phyloP scores from a whole-genome alignment of 805 yeast species.

The Osmozyma mogii region DNA sequence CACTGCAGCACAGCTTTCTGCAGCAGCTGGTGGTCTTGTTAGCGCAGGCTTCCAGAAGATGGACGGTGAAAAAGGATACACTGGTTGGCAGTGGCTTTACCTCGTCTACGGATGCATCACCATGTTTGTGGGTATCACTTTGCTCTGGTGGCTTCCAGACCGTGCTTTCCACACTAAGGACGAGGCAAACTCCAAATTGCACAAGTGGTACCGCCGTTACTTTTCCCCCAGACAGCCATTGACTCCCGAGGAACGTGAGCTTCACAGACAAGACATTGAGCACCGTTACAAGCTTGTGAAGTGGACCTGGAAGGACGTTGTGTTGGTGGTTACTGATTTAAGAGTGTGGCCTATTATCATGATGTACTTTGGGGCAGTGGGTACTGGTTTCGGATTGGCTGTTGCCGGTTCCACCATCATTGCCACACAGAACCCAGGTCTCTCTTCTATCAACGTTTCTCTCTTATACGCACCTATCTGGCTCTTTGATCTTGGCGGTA shows the following conservation, averaged over 20 bases:
- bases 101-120: slow-evolving; percentile 70
- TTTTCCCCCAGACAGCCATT: slow-evolving; percentile 41
- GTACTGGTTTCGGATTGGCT: slow-evolving; percentile 82
- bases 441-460: slow-evolving; percentile 62
- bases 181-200: slow-evolving; percentile 10
- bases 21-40: slow-evolving; percentile 82
- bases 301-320: slow-evolving; percentile 59
- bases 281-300: slow-evolving; percentile 35
- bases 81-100: slow-evolving; percentile 87
- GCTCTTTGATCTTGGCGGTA: slow-evolving; percentile 76
- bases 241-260: slow-evolving; percentile 38
- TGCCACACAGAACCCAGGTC: slow-evolving; percentile 49
- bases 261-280: slow-evolving; percentile 57
- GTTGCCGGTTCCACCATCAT: slow-evolving; percentile 80
- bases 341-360: slow-evolving; percentile 74
- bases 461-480: slow-evolving; percentile 83
- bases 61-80: slow-evolving; percentile 60
- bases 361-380: slow-evolving; percentile 92
- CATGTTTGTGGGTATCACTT: slow-evolving; percentile 49
- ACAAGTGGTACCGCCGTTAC: slow-evolving; percentile 15
- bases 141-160: slow-evolving; percentile 84
- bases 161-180: slow-evolving; percentile 43
- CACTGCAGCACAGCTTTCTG: slow-evolving; percentile 88
- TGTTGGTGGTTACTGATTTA: slow-evolving; percentile 46
- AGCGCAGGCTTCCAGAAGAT: slow-evolving; percentile 83